Base-by-base conservation (phyloP, 768 basidiomycete genomes). In the Porphyrellus cyaneotinctus region DNA sequence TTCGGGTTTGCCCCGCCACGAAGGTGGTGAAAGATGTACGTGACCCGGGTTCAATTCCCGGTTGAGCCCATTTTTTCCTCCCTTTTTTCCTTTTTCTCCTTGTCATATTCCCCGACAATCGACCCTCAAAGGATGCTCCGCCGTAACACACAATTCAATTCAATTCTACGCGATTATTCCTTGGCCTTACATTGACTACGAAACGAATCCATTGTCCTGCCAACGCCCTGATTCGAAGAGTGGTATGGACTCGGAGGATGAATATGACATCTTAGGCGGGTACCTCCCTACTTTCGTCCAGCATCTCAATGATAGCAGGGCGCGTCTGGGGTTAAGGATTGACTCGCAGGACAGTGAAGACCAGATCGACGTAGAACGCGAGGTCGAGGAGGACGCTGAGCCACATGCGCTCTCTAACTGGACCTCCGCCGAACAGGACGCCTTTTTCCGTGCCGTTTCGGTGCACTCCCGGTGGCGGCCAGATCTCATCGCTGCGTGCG, bases 391-490 rank as follows among this genome's bases (percentile, higher is more conserved):
- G 4, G 15, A 0, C 17, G 11, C 18, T 28, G 51, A 48, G 26
- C 22, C 41, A n/a, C 28, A 20, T 6, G 10, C 46, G 0, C 18
- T 10, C 33, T 33, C 62, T 8, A 5, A 70, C 52, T 93, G 91
- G 91, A 82, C 84, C 4, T 64, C 75, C 1, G 58, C 70, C n/a
- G 91, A 94, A 62, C 85, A 87, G 55, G 74, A 82, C 24, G 57
- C 63, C 0, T 89, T 93, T 70, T 93, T 91, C 66, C 85, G 81
- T 65, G 84, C 79, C 0, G 67, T 93, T 20, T 69, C 77, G 24
- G 65, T 83, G 2, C 72, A 87, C 67, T 92, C 90, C 18, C 78
- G 87, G 23, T 75, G 87, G 38, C 72, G 88, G 20, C 87, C 89
- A 1, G 91, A 93, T 66, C 76, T 92, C 43, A 85, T 94, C 45